Evolutionary conservation across 768 basidiomycete species (phyloP).

Genomic region (Porphyrellus cyaneotinctus): DNA sequence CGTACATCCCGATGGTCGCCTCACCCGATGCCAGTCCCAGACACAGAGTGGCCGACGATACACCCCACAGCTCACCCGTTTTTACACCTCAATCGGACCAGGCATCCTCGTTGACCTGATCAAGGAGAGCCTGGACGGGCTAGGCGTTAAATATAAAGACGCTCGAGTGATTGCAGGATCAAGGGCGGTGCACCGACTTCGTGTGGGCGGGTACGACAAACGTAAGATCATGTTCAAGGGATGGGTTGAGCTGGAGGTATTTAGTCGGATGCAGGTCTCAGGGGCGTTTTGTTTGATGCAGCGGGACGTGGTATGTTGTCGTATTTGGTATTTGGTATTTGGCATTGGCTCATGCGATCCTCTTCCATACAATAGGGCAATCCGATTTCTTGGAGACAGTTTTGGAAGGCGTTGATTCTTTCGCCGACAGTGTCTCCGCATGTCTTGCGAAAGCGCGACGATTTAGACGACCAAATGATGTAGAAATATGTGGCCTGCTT

Average conservation of each 20-base stretch:
- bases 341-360: neutral
- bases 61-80: slow-evolving; percentile 73
- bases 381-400: slow-evolving; percentile 71
- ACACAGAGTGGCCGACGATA: slow-evolving; percentile 73
- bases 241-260: slow-evolving; percentile 68
- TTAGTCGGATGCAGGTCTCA: slow-evolving; percentile 41
- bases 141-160: slow-evolving; percentile 49
- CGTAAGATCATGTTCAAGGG: slow-evolving; percentile 67
- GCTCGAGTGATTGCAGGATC: slow-evolving; percentile 25
- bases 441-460: slow-evolving; percentile 37
- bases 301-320: slow-evolving; percentile 54
- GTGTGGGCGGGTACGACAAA: slow-evolving; percentile 67
- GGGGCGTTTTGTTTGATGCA: slow-evolving; percentile 71
- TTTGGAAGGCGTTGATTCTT: slow-evolving; percentile 64
- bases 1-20: neutral
- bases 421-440: slow-evolving; percentile 53
- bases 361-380: slow-evolving; percentile 47
- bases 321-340: neutral
- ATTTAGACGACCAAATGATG: neutral
- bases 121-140: slow-evolving; percentile 45
- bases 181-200: slow-evolving; percentile 34
- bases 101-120: slow-evolving; percentile 50
- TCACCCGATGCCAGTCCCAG: slow-evolving; percentile 55
- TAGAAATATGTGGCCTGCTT: neutral
- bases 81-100: slow-evolving; percentile 64